phyloP scores from a whole-genome alignment of 345 rosid genomes.

The Angophora floribunda region DNA sequence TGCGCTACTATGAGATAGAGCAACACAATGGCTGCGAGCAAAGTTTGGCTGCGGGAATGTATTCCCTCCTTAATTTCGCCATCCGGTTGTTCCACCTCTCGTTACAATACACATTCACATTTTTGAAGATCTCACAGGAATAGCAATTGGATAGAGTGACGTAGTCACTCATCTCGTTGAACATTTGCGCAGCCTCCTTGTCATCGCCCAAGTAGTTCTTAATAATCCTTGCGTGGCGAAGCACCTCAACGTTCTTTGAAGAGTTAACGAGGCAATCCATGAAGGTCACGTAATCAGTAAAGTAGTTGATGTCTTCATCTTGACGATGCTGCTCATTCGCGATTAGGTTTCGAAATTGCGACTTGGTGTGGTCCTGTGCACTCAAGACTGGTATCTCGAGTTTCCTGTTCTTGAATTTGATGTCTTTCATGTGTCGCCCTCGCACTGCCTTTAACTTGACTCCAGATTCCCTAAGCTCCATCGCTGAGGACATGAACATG shows the following conservation, averaged over 20 bases:
- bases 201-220: not conserved
- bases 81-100: too few relatives aligned
- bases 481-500: too few relatives aligned
- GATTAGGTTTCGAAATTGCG: not conserved
- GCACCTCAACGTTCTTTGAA: fast-evolving
- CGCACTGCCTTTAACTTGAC: not conserved
- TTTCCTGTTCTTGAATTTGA: not conserved
- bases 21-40: too few relatives aligned
- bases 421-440: not conserved
- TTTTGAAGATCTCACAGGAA: too few relatives aligned
- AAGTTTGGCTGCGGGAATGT: too few relatives aligned
- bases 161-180: not conserved
- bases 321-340: not conserved
- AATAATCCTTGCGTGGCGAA: fast-evolving
- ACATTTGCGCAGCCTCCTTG: fast-evolving
- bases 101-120: fast-evolving
- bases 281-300: not conserved
- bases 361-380: not conserved
- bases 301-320: not conserved
- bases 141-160: too few relatives aligned
- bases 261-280: not conserved
- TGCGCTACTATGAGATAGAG: too few relatives aligned
- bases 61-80: too few relatives aligned
- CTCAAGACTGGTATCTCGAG: not conserved
- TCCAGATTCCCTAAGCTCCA: too few relatives aligned